phyloP scores from a whole-genome alignment of 176 grass and related monocot species.

The Melocanna baccifera region DNA sequence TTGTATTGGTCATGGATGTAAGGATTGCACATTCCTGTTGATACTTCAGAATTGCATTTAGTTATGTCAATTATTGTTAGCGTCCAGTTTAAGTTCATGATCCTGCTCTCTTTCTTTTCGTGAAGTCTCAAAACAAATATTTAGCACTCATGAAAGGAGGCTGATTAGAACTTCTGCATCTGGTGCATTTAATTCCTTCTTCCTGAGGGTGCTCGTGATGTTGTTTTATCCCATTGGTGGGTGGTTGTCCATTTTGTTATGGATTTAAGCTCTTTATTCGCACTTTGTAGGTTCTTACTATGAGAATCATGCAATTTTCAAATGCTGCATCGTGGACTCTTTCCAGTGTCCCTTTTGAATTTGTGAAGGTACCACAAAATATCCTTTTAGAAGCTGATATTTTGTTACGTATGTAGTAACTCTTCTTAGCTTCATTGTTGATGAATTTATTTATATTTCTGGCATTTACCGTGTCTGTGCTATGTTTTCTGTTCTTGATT shows the following conservation, averaged over 20 bases:
- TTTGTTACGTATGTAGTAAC: too few species aligned
- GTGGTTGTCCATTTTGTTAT: neutral
- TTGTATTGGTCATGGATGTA: neutral
- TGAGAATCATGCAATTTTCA: neutral
- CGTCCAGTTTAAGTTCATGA: neutral
- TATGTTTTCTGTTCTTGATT: neutral
- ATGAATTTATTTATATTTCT: neutral
- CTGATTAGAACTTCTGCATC: neutral
- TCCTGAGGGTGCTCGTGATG: neutral
- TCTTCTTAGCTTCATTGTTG: neutral
- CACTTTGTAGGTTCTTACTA: neutral
- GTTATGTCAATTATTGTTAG: neutral
- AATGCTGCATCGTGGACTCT: neutral
- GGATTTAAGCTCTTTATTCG: neutral
- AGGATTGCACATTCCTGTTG: neutral
- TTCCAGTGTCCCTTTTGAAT: neutral
- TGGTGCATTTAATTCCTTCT: neutral
- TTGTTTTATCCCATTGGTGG: neutral
- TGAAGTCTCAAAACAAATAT: neutral
- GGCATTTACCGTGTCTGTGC: neutral
- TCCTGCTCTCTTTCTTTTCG: neutral
- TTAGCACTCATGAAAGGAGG: neutral
- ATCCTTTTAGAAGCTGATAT: neutral
- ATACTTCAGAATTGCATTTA: neutral
- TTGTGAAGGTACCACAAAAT: slow-evolving; percentile 11